These are phyloP conservation scores for Cylindrodendrum hubeiense DNA, from an alignment of 2,329 filamentous ascomycete species.

Conservation along the genomic window DNA sequence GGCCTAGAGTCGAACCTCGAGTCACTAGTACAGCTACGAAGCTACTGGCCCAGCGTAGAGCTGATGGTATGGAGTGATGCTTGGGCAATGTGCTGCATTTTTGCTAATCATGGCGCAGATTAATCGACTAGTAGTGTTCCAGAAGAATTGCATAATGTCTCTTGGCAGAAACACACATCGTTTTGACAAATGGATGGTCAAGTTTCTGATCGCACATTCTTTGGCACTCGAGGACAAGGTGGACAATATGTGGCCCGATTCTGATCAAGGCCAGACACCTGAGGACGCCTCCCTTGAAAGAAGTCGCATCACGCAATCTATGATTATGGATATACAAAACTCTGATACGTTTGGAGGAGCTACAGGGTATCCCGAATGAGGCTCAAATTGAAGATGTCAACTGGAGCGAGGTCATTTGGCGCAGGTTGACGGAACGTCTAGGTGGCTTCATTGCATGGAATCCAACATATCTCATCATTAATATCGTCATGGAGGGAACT, in stretches of 20 bases:
- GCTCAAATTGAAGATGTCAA: background rate
- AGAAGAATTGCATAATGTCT: constrained; percentile 47
- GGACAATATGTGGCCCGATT: constrained; percentile 41
- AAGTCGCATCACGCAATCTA: constrained; percentile 35
- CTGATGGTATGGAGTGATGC: constrained; percentile 42
- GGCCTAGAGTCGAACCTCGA: constrained; percentile 49
- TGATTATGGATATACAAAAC: constrained; percentile 40
- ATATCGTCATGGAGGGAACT: too few relatives aligned
- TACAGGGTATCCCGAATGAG: background rate
- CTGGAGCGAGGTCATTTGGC: background rate
- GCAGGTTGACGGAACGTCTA: background rate
- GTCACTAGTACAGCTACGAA: constrained; percentile 46
- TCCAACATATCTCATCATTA: background rate
- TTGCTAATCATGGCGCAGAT: constrained; percentile 38
- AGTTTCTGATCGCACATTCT: constrained; percentile 53
- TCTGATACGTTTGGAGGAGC: background rate
- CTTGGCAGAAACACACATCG: constrained; percentile 45
- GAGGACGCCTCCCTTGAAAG: constrained; percentile 30
- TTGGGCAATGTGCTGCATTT: background rate
- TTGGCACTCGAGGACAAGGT: constrained; percentile 46
- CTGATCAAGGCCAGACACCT: background rate
- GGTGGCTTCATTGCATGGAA: background rate
- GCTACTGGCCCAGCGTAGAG: constrained; percentile 51
- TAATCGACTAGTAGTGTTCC: constrained; percentile 49
- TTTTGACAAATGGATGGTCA: constrained; percentile 64